Base-by-base conservation (phyloP, 2,329 filamentous ascomycete species). In the Triangularia setosa region DNA sequence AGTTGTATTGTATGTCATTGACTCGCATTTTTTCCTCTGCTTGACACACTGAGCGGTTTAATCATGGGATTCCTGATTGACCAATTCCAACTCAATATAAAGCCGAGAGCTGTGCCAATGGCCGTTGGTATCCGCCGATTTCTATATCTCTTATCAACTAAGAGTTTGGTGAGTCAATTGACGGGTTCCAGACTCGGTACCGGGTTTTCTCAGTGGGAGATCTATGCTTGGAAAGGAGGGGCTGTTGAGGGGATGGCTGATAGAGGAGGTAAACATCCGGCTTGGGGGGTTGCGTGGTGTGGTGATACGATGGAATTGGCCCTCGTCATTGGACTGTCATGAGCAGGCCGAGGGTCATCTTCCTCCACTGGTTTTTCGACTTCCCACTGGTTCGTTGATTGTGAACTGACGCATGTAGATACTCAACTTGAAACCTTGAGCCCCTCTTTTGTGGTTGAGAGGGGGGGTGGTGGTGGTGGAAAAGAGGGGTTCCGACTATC, bases 1-100 rank as follows among this genome's bases (percentile, higher is more conserved):
- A 58, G 56, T 58, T 33, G 56, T 58, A 58, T 58, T 58, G 27
- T 33, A 58, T 58, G 56, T 58, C 56, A 58, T 58, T 30, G 54
- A 57, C 54, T 27, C 33, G 54, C 54, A 57, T n/a, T 28, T 18
- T 30, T 9, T 35, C 5, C 30, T 33, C 14, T 11, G 11, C 18
- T 58, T 24, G 57, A 58, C 8, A 58, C 33, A 24, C 21, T 21
- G 24, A 24, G 27, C 21, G 33, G 30, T 21, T 30, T 58, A 40
- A 16, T 33, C 35, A 60, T 60, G 57, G 33, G 11, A 57, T 24
- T 30, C 18, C 11, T 16, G 16, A 40, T 40, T 55, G 23, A 27
- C 8, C 48, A 23, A 23, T 54, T 25, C 23, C 4, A 35, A 28
- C 25, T 28, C 53, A 28, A 27, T 27, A 7, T 28, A 27, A 28